Conservation (phyloP, 768 basidiomycete genomes). For the Podaxis carcinomalis region DNA sequence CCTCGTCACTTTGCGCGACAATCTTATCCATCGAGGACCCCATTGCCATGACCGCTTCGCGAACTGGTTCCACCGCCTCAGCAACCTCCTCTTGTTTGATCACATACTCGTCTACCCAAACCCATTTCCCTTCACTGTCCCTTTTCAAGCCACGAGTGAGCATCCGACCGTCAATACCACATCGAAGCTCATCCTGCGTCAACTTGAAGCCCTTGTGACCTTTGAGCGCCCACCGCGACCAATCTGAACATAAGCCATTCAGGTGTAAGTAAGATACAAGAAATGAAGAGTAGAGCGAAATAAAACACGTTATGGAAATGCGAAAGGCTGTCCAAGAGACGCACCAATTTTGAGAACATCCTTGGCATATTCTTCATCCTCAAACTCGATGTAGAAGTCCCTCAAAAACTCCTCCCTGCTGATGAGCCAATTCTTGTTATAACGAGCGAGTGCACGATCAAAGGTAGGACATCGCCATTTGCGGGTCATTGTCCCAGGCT, state of each 20-base stretch:
- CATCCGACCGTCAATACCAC: slow-evolving; percentile 28
- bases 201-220: slow-evolving; percentile 39
- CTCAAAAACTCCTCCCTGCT: slow-evolving; percentile 32
- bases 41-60: not conserved
- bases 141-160: slow-evolving; percentile 25
- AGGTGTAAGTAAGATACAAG: not conserved
- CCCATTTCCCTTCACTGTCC: slow-evolving; percentile 17
- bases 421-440: slow-evolving; percentile 39
- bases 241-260: slow-evolving; percentile 22
- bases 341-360: slow-evolving; percentile 36
- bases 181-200: slow-evolving; percentile 29
- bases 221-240: slow-evolving; percentile 32
- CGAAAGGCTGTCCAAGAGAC: slow-evolving; percentile 10
- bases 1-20: not conserved
- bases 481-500: slow-evolving; percentile 10
- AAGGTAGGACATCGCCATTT: slow-evolving; percentile 37
- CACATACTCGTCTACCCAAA: slow-evolving; percentile 13
- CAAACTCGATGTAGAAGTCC: slow-evolving; percentile 37
- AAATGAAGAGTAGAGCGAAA: not conserved
- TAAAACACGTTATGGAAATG: not conserved
- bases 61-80: not conserved
- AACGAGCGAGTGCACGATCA: slow-evolving; percentile 38
- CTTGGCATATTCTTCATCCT: slow-evolving; percentile 34
- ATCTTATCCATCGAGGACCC: not conserved
- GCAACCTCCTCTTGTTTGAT: slow-evolving; percentile 9